Evolutionary conservation across 345 rosid species (phyloP), one percentile per base, ranked within the genome.

Genomic region (Rhodamnia argentea): DNA sequence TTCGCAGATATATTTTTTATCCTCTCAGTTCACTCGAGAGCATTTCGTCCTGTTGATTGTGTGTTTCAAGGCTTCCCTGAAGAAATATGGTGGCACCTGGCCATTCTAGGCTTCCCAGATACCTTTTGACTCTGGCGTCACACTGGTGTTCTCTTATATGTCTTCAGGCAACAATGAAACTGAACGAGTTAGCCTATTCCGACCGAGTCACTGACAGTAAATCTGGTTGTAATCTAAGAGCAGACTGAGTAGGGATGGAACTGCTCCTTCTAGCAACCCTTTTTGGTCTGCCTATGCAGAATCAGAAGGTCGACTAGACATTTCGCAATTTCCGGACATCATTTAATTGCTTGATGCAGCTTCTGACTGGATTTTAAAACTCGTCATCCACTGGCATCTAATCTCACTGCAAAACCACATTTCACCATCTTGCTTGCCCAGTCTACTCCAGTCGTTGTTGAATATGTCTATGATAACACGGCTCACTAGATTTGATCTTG

Each of bases 251-350:
- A 74, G 92, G 87, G 42, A 86, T 52, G 54, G 96, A 83, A 86
- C 92, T 90, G 83, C 92, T 92, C 86, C 93, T 92, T 54, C 96
- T 90, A 87, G 96, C 94, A 85, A 96, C 95, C 91, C 99, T 88
- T 91, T 96, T 94, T 87, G 94, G 96, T 89, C 98, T 94, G 88
- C 91, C 94, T 60, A 92, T 75, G 78, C 78, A 70, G 10, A 70
- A 70, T 37, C 47, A 70, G 47, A 18, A 37, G 81, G 40, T 70
- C 7, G 7, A 37, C 81, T 37, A 37, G 81, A 70, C 47, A 32
- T 32, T 32, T 70, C 1, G 2, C 81, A 37, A 18, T 70, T 70
- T 18, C 81, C 23, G 24, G 47, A 44, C 26, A 70, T 70, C 81
- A 37, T 83, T 53, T 83, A 52, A 53, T 83, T 83, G 47, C 78